Evolutionary conservation across 2,329 filamentous ascomycete species (phyloP), one percentile per base, ranked within the genome.

Genomic region (Phyllosticta citriasiana): DNA sequence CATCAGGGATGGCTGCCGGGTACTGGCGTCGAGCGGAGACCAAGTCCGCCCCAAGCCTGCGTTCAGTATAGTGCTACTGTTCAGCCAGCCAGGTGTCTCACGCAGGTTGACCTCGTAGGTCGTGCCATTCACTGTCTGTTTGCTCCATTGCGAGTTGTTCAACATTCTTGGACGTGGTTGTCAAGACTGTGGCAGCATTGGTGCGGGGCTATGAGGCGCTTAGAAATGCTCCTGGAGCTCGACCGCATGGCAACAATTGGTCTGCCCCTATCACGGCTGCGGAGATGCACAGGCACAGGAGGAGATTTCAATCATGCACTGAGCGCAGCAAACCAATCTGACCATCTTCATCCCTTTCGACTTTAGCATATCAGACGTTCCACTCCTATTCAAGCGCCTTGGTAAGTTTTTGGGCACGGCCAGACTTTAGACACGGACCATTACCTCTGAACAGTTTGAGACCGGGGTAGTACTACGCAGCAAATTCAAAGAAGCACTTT

Each of bases 1-100:
- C 30, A 53, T 53, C 58, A 60, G 58, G 58, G 58, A 60, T 60
- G 58, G 55, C 58, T 53, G 47, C 57, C 16, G 27, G 27, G 27
- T 30, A 8, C 27, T 30, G 27, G 40, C 40, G 40, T 47, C 40
- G 40, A n/a, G 40, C 40, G 40, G 40, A 47, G 40, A 47, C 16
- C 12, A 47, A 1, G n/a, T 47, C 40, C 16, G 40, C 40, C 40
- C 40, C 14, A 16, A 47, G 40, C 40, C 40, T 47, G 40, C 40
- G 40, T 47, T n/a, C 40, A 47, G 40, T 19, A 47, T 47, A 47
- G 40, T 47, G 40, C 40, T 47, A 16, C 27, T 7, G 27, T 30
- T 16, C 16, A 47, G 14, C 40, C 40, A 47, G 40, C 40, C 40
- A 47, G 40, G 14, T 47, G 40, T 47, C 40, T n/a, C 40, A 47